phyloP scores from a whole-genome alignment of 495 filamentous ascomycete genomes.

The Penicillium atrosanguineum region DNA sequence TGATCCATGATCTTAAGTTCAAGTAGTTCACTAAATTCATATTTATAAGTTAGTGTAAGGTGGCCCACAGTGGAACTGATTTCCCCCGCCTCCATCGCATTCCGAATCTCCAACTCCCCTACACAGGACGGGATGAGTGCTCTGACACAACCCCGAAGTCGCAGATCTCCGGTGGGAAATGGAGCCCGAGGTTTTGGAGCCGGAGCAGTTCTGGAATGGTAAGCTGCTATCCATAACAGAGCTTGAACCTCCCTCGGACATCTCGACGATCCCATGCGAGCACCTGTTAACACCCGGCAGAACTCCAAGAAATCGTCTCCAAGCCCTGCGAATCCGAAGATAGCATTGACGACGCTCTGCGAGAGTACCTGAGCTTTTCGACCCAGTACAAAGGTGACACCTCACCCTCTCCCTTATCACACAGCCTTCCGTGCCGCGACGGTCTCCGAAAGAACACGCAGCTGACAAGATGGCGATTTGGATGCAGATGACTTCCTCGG shows the following conservation, averaged over 20 bases:
- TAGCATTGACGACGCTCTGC: constrained; percentile 80
- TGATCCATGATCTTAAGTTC: background rate
- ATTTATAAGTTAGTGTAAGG: constrained; percentile 2
- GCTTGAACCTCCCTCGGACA: background rate
- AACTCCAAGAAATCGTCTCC: constrained; percentile 77
- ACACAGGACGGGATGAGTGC: constrained; percentile 42
- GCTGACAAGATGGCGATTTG: background rate
- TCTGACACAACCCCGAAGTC: constrained; percentile 33
- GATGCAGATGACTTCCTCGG: constrained; percentile 69
- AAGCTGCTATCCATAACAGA: constrained; percentile 26
- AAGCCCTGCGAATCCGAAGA: constrained; percentile 70
- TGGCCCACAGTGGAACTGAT: constrained; percentile 18
- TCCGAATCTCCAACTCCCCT: constrained; percentile 25
- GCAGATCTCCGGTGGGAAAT: constrained; percentile 45
- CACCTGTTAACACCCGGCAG: constrained; percentile 41
- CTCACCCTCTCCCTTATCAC: background rate
- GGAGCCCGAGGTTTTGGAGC: constrained; percentile 66
- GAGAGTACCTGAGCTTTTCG: constrained; percentile 77
- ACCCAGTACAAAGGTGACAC: constrained; percentile 66
- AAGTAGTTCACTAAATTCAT: background rate
- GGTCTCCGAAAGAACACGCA: background rate
- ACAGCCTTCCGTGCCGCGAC: background rate
- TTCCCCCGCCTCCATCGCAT: constrained; percentile 26
- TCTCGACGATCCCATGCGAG: background rate
- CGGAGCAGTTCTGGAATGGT: constrained; percentile 95